Evolutionary conservation across 768 basidiomycete genomes (phyloP).

Genomic region (Sporobolomyces pararoseus): DNA sequence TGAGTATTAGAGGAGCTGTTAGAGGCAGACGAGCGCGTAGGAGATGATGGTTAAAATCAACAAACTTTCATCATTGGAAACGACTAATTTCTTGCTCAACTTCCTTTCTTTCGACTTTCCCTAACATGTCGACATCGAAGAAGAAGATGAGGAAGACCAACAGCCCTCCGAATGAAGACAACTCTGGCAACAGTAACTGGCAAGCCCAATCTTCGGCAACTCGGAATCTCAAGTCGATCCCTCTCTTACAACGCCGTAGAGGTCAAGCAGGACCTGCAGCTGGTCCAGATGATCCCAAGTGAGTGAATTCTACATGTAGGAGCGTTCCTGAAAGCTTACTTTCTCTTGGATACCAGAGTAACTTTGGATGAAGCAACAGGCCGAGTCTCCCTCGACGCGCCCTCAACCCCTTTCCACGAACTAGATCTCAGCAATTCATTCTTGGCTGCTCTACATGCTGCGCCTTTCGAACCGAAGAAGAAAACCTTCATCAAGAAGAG

Average conservation of each 20-base stretch:
- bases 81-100: neutral
- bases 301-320: neutral
- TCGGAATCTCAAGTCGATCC: slow-evolving; percentile 1
- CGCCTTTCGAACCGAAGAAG: slow-evolving; percentile 30
- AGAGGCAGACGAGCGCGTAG: no score
- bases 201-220: neutral
- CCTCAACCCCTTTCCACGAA: slow-evolving; percentile 36
- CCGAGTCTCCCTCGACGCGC: slow-evolving; percentile 27
- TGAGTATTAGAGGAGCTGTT: no score
- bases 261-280: neutral
- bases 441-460: slow-evolving; percentile 24
- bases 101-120: neutral
- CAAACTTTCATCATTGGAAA: neutral
- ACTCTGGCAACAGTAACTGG: neutral
- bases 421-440: slow-evolving; percentile 38
- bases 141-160: neutral
- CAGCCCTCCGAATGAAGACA: neutral
- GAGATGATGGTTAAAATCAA: neutral
- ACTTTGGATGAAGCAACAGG: slow-evolving; percentile 26
- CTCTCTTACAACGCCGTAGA: slow-evolving; percentile 12
- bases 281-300: neutral
- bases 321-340: neutral
- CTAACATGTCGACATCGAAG: slow-evolving; percentile 10
- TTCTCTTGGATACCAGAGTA: slow-evolving; percentile 1
- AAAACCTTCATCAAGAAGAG: slow-evolving; percentile 9